phyloP scores from a whole-genome alignment of 2,329 filamentous ascomycete genomes.

The Hypoxylon sp. region DNA sequence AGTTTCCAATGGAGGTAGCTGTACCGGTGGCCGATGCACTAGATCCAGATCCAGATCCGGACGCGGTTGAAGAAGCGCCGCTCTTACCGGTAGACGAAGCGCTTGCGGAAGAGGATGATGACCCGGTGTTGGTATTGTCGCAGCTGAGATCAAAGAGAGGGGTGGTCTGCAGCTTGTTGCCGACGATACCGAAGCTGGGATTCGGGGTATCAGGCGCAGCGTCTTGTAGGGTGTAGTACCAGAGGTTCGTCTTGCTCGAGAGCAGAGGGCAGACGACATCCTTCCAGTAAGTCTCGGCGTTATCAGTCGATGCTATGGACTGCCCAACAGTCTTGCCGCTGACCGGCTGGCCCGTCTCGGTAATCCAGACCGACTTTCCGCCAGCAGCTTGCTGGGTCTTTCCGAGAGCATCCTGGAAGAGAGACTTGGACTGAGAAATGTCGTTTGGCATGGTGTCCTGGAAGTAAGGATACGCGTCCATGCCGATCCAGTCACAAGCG shows the following conservation, averaged over 20 bases:
- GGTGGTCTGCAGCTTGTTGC: constrained; percentile 65
- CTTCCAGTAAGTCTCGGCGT: constrained; percentile 86
- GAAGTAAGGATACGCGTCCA: constrained; percentile 90
- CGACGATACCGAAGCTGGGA: constrained; percentile 80
- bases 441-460: constrained; percentile 77
- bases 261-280: constrained; percentile 81
- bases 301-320: constrained; percentile 74
- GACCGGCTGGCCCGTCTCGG: constrained; percentile 90
- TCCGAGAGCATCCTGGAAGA: constrained; percentile 78
- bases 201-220: constrained; percentile 69
- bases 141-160: constrained; percentile 77
- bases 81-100: constrained; percentile 43
- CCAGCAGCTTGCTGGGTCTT: constrained; percentile 71
- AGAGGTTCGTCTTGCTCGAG: constrained; percentile 72
- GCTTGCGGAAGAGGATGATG: constrained; percentile 43
- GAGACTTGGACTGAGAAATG: constrained; percentile 73
- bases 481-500: constrained; percentile 82
- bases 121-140: constrained; percentile 54
- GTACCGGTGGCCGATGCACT: constrained; percentile 34
- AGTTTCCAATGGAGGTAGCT: constrained; percentile 41
- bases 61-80: constrained; percentile 34
- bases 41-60: constrained; percentile 33
- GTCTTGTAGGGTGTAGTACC: constrained; percentile 85
- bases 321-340: constrained; percentile 74
- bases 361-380: constrained; percentile 85